Base-by-base conservation (phyloP, 2,329 filamentous ascomycete genomes). In the Pseudogymnoascus sp. region DNA sequence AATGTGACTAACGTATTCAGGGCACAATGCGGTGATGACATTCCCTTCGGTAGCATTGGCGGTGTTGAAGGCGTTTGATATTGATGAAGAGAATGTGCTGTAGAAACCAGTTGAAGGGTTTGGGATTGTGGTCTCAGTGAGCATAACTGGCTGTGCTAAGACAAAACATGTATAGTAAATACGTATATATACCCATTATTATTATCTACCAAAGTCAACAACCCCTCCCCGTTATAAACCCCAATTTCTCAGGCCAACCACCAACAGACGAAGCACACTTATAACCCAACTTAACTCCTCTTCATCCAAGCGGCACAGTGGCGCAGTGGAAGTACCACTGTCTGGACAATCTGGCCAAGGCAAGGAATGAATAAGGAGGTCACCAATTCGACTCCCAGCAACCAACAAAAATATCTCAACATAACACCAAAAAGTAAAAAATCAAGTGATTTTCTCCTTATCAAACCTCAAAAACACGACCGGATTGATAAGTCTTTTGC, bases 1-100 rank as follows among this genome's bases (percentile, higher is more conserved):
- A 61, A 61, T 61, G 16, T 40, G 31, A 8, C 64, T 73, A 44
- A 72, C 64, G 24, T 3, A 37, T 35, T 0, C 63, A 89, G 87
- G 85, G 5, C 89, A 93, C 72, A 91, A 91, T 71, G 78, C 82
- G 61, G 80, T 92, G 40, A 81, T 90, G 72, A 83, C 83, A 6
- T 88, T 84, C 70, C 81, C 86, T 1, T 81, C 86, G 3, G 83
- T 91, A 14, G 74, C 82, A 7, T 74, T 89, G 40, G 87, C 87
- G 1, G 80, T 90, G 0, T 80, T 87, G 77, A 81, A 86, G 64
- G 83, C 83, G 1, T 91, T 91, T 73, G 82, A 82, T 26, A 61
- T 71, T 62, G 70, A 77, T 71, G 62, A 69, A 73, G 59, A 68
- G 21, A 59, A 68, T 65, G 16, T 65, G 35, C 37, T 60, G 3